Base-by-base conservation (phyloP, 345 rosid genomes). In the Carallia brachiata region DNA sequence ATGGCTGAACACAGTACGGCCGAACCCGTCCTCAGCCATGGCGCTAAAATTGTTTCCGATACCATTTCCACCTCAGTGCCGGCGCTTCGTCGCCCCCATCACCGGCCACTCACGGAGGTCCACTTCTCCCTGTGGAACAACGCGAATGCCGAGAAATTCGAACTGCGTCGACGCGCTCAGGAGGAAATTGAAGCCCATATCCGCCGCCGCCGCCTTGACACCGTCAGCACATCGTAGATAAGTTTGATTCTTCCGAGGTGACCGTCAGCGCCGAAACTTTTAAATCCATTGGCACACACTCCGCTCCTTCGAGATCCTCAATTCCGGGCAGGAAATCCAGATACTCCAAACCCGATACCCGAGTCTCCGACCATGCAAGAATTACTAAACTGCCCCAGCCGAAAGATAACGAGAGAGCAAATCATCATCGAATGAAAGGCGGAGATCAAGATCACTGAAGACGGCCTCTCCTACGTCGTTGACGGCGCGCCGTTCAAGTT, bases 401-500 rank as follows among this genome's bases (percentile, higher is more conserved):
- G 30, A 47, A 28, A 13, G 59, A n/a, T 28, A 17, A 37, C 5
- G 19, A 52, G 61, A 10, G 37, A 3, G 55, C 55, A 44, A n/a
- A n/a, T n/a, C n/a, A 15, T 67, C 9, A 15, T 67, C 9, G 68
- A 67, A 19, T 50, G 71, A 67, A 73, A 73, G 28, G 77, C 77
- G 2, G 36, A 40, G 7, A 44, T 73, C 67, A 67, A 67, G 17
- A 52, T 95, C 18, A 82, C 87, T 60, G 91, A 88, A 0, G 90
- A 85, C 52, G 99, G 97, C 32, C 58, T 90, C 57, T 76, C 96
- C 44, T 91, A 86, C 69, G 86, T 89, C 54, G 81, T 90, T 65
- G 81, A 95, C 72, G 97, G 97, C 57, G 91, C 97, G 60, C 97
- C 99, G 32, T 95, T 89, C 36, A 96, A 91, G 84, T 91, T 95